Percentiles rank a stretch among this genome's conserved stretches.
phyloP scores from a whole-genome alignment of 371 early-diverging fungal genomes.

The Coemansia sp. region DNA sequence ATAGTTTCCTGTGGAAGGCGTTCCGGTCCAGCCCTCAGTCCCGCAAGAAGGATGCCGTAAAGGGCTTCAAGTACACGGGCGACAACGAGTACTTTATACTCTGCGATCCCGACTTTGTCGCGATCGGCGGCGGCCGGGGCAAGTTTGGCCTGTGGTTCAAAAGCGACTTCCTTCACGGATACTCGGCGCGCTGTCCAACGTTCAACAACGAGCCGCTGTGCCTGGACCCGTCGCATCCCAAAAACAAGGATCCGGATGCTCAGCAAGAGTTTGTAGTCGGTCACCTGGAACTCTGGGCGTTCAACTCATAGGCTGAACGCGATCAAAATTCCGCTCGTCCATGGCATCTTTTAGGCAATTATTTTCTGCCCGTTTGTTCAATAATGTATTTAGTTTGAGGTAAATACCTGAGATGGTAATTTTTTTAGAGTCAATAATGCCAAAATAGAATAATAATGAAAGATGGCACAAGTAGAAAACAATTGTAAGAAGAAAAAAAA shows the following conservation, averaged over 20 bases:
- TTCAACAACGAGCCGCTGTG: conserved; percentile 81
- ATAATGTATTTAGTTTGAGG: background rate
- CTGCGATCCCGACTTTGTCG: conserved; percentile 79
- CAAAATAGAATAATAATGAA: no score
- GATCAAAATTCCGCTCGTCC: background rate
- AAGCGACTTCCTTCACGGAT: conserved; percentile 80
- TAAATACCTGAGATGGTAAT: no score
- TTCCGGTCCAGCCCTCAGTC: conserved; percentile 48
- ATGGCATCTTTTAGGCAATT: background rate
- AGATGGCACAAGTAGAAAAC: background rate
- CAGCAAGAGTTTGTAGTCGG: conserved; percentile 49
- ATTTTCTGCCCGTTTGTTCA: background rate
- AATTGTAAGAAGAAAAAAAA: background rate
- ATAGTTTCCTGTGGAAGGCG: conserved; percentile 80
- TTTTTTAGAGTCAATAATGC: no score
- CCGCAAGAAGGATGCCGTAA: conserved; percentile 49
- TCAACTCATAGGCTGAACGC: conserved; percentile 15
- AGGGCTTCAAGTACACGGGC: conserved; percentile 81
- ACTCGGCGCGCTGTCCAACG: conserved; percentile 78
- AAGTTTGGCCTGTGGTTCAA: conserved; percentile 90
- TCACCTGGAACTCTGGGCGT: conserved; percentile 51
- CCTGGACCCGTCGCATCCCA: conserved; percentile 25
- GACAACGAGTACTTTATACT: conserved; percentile 87
- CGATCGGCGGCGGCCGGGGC: conserved; percentile 88
- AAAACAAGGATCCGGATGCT: conserved; percentile 33